phyloP scores from a whole-genome alignment of 148 eudicot genomes.

The Salicornia ramosissima region DNA sequence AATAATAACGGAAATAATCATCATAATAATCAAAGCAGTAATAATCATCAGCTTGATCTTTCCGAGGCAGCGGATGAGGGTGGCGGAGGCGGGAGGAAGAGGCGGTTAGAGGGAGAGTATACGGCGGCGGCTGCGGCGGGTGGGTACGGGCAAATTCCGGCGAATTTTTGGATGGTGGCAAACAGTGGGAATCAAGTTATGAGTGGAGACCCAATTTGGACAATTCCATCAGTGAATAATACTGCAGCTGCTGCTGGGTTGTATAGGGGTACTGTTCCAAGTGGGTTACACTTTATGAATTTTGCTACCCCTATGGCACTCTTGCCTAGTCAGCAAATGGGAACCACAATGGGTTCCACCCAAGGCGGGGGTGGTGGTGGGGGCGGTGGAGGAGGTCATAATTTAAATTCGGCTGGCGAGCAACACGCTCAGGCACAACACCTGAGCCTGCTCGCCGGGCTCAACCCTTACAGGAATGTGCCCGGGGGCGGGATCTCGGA shows the following conservation, averaged over 20 bases:
- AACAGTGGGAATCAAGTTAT: slow-evolving; percentile 44
- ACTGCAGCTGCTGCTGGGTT: slow-evolving; percentile 34
- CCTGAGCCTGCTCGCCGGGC: slow-evolving; percentile 53
- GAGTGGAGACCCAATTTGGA: slow-evolving; percentile 71
- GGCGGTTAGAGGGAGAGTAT: slow-evolving; percentile 28
- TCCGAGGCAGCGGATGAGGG: slow-evolving; percentile 47
- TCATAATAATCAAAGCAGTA: neutral
- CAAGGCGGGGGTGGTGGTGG: slow-evolving; percentile 8
- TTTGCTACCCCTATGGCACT: slow-evolving; percentile 78
- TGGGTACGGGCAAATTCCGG: slow-evolving; percentile 57
- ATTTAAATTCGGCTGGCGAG: slow-evolving; percentile 36
- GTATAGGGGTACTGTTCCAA: slow-evolving; percentile 58
- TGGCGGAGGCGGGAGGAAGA: slow-evolving; percentile 38
- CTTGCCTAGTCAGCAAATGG: slow-evolving; percentile 67
- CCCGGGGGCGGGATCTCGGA: slow-evolving; percentile 40
- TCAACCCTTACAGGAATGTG: slow-evolving; percentile 41
- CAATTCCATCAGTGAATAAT: slow-evolving; percentile 58
- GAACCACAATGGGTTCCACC: slow-evolving; percentile 11
- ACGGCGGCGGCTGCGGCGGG: slow-evolving; percentile 21
- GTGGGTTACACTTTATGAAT: slow-evolving; percentile 91
- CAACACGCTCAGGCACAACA: slow-evolving; percentile 44
- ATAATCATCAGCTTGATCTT: slow-evolving; percentile 32
- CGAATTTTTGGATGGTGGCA: slow-evolving; percentile 83
- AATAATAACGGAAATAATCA: neutral
- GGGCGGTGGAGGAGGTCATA: neutral